Evolutionary conservation across 1,139 yeast species (phyloP), one percentile per base, ranked within the genome.

Genomic region (Suhomyces guaymorum): DNA sequence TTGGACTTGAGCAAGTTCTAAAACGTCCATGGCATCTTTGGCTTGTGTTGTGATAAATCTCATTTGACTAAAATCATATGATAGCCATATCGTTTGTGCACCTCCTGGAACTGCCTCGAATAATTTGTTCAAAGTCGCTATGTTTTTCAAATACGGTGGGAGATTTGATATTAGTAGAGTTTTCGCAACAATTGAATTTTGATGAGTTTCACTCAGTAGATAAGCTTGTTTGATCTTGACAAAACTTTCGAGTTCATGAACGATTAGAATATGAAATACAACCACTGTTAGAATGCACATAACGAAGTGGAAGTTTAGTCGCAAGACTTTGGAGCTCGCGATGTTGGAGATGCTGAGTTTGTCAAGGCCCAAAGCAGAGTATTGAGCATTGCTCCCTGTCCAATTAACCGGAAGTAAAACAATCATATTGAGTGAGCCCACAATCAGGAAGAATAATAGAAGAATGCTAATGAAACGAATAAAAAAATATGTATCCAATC

Each of bases 401-500:
- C 56, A 65, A 52, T 82, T 82, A 3, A 81, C 61, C 0, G 88
- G 86, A 2, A 80, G 48, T 19, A 83, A 57, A 0, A 81, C 59
- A 0, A 80, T 64, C 37, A 80, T 60, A 39, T 77, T 78, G 16
- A 79, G 37, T 1, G 69, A 33, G 0, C 85, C 79, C 15, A 80
- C 55, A 0, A 71, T 62, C 1, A 62, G 38, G 46, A 81, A 81
- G 38, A 78, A 68, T 2, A 73, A 45, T 22, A 73, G 51, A 15
- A 81, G 46, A 2, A 78, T 59, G 33, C 66, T 62, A 26, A 82
- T 53, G 45, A 68, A 82, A 35, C 89, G 54, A 3, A 82, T 47
- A 44, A 82, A 78, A 46, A 79, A 75, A 49, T 79, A 82, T 0
- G 84, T 74, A 54, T 83, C 90, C n/a, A 82, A 52, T 0, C 89